A percentile compares a stretch with the other conserved stretches of the same genome.
phyloP scores from a whole-genome alignment of 2,329 filamentous ascomycete genomes.

The Hypoxylon sp. region DNA sequence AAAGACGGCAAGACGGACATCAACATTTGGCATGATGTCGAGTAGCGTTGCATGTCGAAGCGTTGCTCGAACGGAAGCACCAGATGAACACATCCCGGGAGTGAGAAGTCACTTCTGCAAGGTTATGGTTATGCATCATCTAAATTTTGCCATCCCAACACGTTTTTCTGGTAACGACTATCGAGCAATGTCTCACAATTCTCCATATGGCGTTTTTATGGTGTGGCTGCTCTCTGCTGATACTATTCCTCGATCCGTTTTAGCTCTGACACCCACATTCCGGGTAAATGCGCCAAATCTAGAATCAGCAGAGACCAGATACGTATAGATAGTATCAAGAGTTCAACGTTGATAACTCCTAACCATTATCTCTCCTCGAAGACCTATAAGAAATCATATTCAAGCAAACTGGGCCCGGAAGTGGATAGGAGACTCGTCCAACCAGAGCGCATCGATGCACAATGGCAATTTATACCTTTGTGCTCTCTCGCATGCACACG shows the following conservation, averaged over 20 bases:
- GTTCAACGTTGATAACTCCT: no score
- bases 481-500: constrained; percentile 35
- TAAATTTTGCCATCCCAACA: constrained; percentile 13
- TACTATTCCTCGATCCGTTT: constrained; percentile 1
- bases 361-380: no score
- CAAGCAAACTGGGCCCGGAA: constrained; percentile 30
- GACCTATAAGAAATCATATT: constrained; percentile 32
- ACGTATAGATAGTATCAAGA: not conserved
- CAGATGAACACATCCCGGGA: constrained; percentile 15
- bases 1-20: constrained; percentile 15
- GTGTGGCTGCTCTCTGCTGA: constrained; percentile 11
- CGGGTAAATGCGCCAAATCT: constrained; percentile 35
- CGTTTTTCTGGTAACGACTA: constrained; percentile 18
- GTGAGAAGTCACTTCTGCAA: constrained; percentile 14
- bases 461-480: constrained; percentile 31
- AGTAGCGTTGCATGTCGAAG: constrained; percentile 23
- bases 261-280: constrained; percentile 11
- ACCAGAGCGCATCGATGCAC: constrained; percentile 34
- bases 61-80: constrained; percentile 19
- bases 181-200: constrained; percentile 29
- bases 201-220: constrained; percentile 10
- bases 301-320: constrained; percentile 21
- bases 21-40: constrained; percentile 21
- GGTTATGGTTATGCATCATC: constrained; percentile 9
- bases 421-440: constrained; percentile 32